These are phyloP conservation scores for Diplodia corticola DNA, from an alignment of 2,329 filamentous ascomycete genomes.

Conservation along the genomic window DNA sequence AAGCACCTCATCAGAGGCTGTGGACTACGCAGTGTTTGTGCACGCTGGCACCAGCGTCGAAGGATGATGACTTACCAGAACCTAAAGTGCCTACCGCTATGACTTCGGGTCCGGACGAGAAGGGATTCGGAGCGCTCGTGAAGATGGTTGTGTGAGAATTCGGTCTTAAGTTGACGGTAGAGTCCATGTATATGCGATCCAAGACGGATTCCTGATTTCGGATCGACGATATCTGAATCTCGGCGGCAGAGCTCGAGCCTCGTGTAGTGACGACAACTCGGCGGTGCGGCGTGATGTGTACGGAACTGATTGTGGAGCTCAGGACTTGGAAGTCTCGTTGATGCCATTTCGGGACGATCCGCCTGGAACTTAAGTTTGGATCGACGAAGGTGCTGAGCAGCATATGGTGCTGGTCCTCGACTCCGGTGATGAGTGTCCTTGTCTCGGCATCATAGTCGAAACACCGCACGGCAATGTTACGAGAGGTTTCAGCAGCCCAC, in stretches of 20 bases:
- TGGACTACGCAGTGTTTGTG: not conserved
- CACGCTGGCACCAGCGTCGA: not conserved
- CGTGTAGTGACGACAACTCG: conserved; percentile 11
- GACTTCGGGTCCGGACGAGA: not conserved
- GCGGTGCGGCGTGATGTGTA: conserved; percentile 9
- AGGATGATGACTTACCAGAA: not conserved
- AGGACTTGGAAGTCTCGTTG: not conserved
- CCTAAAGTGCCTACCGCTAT: conserved; percentile 10
- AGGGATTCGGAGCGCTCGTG: conserved; percentile 4
- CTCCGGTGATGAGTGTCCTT: conserved; percentile 13
- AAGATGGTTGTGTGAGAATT: not conserved
- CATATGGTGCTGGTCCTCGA: not conserved
- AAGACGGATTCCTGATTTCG: not conserved
- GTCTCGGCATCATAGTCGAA: conserved; percentile 20
- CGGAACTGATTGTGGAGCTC: conserved; percentile 10
- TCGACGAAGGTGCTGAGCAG: conserved; percentile 20
- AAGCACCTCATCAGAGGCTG: not conserved
- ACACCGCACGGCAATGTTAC: not conserved
- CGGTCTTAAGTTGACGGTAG: not conserved
- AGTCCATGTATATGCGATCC: conserved; percentile 12
- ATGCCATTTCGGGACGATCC: conserved; percentile 10
- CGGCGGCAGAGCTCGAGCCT: not conserved
- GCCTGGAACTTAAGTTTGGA: conserved; percentile 1
- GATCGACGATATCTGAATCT: conserved; percentile 14
- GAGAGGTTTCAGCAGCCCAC: not conserved